Base-by-base conservation (phyloP, 495 filamentous ascomycete genomes). In the Chaetomidium leptoderma region DNA sequence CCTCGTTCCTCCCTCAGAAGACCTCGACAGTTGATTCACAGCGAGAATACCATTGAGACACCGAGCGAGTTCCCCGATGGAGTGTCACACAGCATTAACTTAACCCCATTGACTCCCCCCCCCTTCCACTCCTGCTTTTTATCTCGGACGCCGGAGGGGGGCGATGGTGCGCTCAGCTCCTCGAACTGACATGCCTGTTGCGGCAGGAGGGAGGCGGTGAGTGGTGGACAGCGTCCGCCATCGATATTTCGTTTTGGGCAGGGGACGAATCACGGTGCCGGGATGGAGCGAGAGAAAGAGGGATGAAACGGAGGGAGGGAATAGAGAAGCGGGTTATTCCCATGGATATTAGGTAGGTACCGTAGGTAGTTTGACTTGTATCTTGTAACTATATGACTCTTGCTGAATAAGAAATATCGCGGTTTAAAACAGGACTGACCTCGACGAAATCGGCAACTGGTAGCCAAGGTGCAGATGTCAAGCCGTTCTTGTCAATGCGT, bases 81-180 rank as follows among this genome's bases (percentile, higher is more conserved):
- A 30, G 50, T 10, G 50, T 53, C 43, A 30, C 50, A 53, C 50
- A 42, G 36, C 26, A 42, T 26, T 13, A 40, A 19, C 37, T 29
- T 43, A 0, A 16, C 5, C 47, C 0, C 23, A 13, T 19, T 4
- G 19, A 13, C 17, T 32, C 30, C 47, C 19, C 27, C 47, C 19
- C 17, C 32, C 11, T 11, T 10, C n/a, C n/a, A n/a, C n/a, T n/a
- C n/a, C n/a, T n/a, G n/a, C n/a, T n/a, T 39, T 10, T 36, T 33
- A 37, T 37, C 30, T 26, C 32, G 32, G 32, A 51, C 4, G n/a
- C 46, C 17, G 33, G 32, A n/a, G 13, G n/a, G 24, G 27, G 21
- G n/a, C n/a, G n/a, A 16, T 14, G 30, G 11, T 16, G 49, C n/a
- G 30, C 19, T 49, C 46, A 14, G 27, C 26, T n/a, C 14, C 21